Conservation (phyloP, 345 rosid genomes). For the Durio zibethinus region DNA sequence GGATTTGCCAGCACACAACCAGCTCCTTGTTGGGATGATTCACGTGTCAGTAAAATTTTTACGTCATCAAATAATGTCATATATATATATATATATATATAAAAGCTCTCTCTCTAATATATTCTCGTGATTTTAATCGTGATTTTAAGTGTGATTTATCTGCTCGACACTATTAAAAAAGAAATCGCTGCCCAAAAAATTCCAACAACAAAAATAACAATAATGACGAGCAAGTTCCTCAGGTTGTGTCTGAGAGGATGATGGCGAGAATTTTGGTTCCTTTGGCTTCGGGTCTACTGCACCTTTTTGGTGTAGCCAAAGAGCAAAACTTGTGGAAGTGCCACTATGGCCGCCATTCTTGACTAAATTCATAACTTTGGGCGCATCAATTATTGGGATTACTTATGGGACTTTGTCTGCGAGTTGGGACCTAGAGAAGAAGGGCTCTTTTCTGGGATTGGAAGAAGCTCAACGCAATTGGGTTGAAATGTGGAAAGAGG, state of each 20-base stretch:
- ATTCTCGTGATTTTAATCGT: too few relatives aligned
- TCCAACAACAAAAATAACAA: constrained; percentile 14
- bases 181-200: constrained; percentile 14
- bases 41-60: too few relatives aligned
- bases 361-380: constrained; percentile 54
- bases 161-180: too few relatives aligned
- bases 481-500: constrained; percentile 81
- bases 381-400: constrained; percentile 45
- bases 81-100: too few relatives aligned
- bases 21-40: too few relatives aligned
- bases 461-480: constrained; percentile 65
- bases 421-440: constrained; percentile 55
- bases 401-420: constrained; percentile 77
- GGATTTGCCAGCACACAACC: constrained; percentile 35
- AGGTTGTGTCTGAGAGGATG: constrained; percentile 46
- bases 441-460: constrained; percentile 59
- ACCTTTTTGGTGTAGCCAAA: neutral
- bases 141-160: too few relatives aligned
- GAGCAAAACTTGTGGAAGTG: neutral
- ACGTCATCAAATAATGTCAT: too few relatives aligned
- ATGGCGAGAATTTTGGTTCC: constrained; percentile 33
- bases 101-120: too few relatives aligned
- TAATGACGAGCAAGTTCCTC: constrained; percentile 42
- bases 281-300: neutral
- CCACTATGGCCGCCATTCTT: neutral